Evolutionary conservation across 805 yeast species (phyloP).

Genomic region (Saccharomycopsis olivae): DNA sequence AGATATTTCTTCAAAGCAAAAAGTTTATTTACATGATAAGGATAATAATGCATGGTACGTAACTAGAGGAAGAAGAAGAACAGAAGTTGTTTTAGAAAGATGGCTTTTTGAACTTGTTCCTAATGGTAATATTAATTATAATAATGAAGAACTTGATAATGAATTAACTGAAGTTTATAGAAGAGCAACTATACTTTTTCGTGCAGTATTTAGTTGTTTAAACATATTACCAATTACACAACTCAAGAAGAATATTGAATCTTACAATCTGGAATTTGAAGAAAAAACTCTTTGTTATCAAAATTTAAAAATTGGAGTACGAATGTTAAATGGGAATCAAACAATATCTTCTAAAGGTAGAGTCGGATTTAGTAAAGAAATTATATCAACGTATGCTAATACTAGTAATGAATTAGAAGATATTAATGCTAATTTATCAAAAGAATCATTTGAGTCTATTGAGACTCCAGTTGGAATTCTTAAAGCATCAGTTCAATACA

Average conservation of each 20-base stretch:
- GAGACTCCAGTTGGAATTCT: constrained; percentile 67
- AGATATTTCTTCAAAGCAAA: constrained; percentile 42
- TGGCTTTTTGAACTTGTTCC: constrained; percentile 71
- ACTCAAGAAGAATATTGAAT: constrained; percentile 2
- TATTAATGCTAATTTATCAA: constrained; percentile 41
- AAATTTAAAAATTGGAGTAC: constrained; percentile 40
- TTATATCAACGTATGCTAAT: constrained; percentile 31
- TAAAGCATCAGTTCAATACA: constrained; percentile 66
- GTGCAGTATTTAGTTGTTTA: constrained; percentile 58
- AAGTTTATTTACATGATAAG: constrained; percentile 47
- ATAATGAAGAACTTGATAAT: constrained; percentile 30
- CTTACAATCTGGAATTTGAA: background rate
- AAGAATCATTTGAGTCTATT: constrained; percentile 58
- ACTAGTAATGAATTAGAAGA: constrained; percentile 27
- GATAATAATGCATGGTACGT: constrained; percentile 45
- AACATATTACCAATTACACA: constrained; percentile 60
- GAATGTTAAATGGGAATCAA: constrained; percentile 65
- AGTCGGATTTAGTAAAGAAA: constrained; percentile 67
- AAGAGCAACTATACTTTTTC: constrained; percentile 60
- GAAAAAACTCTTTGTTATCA: constrained; percentile 17
- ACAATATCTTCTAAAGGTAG: constrained; percentile 77
- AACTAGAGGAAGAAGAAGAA: constrained; percentile 50
- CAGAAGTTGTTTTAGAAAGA: constrained; percentile 86
- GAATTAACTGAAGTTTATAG: constrained; percentile 56
- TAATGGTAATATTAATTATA: background rate